Evolutionary conservation across 176 grass and related monocot genomes (phyloP).

Genomic region (Aegilops tauschii): DNA sequence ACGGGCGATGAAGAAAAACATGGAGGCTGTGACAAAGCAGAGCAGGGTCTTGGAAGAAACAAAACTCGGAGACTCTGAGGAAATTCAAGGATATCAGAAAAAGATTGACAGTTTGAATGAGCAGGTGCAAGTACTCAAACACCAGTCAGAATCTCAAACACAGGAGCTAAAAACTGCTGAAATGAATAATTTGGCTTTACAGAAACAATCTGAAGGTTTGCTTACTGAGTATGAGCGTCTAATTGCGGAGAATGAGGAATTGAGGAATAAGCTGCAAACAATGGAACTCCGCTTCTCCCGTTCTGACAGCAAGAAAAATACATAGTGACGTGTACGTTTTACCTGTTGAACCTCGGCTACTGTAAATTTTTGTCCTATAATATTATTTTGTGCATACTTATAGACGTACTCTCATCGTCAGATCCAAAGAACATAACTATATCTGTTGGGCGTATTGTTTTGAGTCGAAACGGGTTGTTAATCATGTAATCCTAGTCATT

Average conservation of each 20-base stretch:
- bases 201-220: constrained; percentile 74
- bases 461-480: too few species aligned
- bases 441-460: background rate
- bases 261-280: constrained; percentile 58
- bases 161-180: constrained; percentile 62
- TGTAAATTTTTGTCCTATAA: constrained; percentile 14
- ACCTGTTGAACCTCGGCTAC: background rate
- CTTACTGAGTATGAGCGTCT: constrained; percentile 73
- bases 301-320: constrained; percentile 68
- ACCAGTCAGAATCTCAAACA: constrained; percentile 36
- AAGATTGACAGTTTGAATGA: constrained; percentile 54
- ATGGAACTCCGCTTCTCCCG: constrained; percentile 50
- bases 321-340: constrained; percentile 18
- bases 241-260: constrained; percentile 65
- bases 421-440: background rate
- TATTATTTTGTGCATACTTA: background rate
- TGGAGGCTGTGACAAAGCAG: constrained; percentile 65
- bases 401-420: background rate
- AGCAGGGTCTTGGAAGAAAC: constrained; percentile 61
- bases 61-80: constrained; percentile 44
- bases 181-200: constrained; percentile 44
- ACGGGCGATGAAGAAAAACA: constrained; percentile 57
- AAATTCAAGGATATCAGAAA: constrained; percentile 45
- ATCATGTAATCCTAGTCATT: too few species aligned
- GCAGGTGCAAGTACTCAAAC: constrained; percentile 51